Conservation (phyloP, 805 yeast genomes). For the Ogataea henricii region DNA sequence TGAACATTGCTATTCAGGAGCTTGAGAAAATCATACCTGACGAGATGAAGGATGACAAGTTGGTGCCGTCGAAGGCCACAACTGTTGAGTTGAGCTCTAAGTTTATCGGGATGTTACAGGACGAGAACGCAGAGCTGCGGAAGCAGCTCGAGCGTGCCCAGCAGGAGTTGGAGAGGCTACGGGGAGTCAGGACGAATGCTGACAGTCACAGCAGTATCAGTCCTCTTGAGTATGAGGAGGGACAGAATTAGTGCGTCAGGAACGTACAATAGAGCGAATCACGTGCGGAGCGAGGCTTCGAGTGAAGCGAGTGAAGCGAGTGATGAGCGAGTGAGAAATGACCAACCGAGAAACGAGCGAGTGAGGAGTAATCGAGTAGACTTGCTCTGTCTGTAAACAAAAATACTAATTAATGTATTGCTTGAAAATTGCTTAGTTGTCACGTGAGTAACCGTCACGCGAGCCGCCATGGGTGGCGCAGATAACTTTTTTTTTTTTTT, state of each 20-base stretch:
- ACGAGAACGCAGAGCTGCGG: slow-evolving; percentile 38
- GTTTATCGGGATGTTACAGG: slow-evolving; percentile 56
- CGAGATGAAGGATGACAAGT: slow-evolving; percentile 51
- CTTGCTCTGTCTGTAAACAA: no score
- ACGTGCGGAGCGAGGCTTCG: not conserved
- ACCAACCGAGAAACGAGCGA: no score
- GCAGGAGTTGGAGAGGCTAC: slow-evolving; percentile 16
- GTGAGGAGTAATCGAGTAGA: no score
- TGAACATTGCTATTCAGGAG: slow-evolving; percentile 84
- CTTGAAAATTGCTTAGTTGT: not conserved
- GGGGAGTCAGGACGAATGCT: not conserved
- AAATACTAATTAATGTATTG: no score
- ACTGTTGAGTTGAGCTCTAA: slow-evolving; percentile 87
- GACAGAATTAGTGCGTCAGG: slow-evolving; percentile 5
- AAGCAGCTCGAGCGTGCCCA: slow-evolving; percentile 41
- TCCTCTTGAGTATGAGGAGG: slow-evolving; percentile 23
- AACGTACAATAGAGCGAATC: not conserved
- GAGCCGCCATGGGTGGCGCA: no score
- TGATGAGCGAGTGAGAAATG: not conserved
- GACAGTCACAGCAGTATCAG: slow-evolving; percentile 20
- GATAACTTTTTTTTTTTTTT: not conserved
- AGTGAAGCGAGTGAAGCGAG: not conserved
- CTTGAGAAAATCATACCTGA: slow-evolving; percentile 70
- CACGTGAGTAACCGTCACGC: no score
- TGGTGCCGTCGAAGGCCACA: slow-evolving; percentile 88